phyloP scores from a whole-genome alignment of 2,329 filamentous ascomycete genomes.

The Arthrinium phaeospermum region DNA sequence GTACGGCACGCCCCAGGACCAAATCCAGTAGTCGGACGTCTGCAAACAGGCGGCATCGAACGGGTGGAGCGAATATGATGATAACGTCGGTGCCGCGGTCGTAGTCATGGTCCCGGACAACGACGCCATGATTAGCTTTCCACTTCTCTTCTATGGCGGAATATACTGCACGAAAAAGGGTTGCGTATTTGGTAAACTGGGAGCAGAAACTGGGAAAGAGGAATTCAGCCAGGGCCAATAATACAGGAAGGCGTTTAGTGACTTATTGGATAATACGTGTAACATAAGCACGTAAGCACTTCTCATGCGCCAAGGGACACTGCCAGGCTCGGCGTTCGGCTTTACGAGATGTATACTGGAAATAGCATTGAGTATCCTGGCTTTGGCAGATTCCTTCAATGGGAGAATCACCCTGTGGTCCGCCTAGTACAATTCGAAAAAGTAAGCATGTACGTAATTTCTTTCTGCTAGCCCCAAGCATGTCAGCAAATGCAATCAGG shows the following conservation, averaged over 20 bases:
- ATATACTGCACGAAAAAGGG: too few relatives aligned
- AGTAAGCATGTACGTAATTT: not conserved
- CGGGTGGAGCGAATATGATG: not conserved
- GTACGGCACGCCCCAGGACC: constrained; percentile 17
- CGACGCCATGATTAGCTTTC: not conserved
- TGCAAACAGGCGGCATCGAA: not conserved
- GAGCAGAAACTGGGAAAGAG: too few relatives aligned
- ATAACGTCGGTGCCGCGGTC: not conserved
- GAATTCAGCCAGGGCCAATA: too few relatives aligned
- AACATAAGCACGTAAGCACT: not conserved
- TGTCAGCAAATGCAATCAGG: too few relatives aligned
- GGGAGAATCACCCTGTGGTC: not conserved
- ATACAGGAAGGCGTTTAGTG: too few relatives aligned
- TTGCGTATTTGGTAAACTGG: too few relatives aligned
- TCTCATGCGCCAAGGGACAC: not conserved
- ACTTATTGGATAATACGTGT: not conserved
- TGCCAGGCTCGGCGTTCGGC: not conserved
- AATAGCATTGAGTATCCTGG: not conserved
- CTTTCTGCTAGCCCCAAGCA: not conserved
- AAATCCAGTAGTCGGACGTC: constrained; percentile 31
- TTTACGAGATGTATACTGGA: not conserved
- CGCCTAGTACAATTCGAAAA: not conserved
- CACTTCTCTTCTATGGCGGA: too few relatives aligned
- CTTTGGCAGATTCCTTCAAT: not conserved
- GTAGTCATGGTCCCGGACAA: not conserved